A percentile compares a stretch with the other conserved stretches of the same genome.
Evolutionary conservation across 1,139 yeast species (phyloP).

Genomic region (Spathaspora sp.): DNA sequence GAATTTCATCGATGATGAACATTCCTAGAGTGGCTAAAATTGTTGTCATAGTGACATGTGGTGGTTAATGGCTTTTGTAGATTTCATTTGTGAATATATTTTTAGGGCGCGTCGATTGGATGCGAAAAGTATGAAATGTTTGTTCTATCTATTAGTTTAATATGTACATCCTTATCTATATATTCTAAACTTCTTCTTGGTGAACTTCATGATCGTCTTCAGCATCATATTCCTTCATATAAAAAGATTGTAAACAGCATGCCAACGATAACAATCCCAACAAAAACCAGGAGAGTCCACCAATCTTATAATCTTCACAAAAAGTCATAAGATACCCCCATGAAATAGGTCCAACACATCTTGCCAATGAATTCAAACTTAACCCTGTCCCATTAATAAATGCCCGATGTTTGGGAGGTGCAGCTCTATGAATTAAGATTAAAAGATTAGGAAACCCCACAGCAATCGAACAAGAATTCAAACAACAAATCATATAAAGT

Average conservation of each 20-base stretch:
- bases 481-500: conserved; percentile 19
- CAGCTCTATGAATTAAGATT: conserved; percentile 49
- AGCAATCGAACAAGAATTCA: conserved; percentile 35
- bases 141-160: no score
- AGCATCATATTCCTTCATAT: conserved; percentile 27
- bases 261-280: conserved; percentile 36
- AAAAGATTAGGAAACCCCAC: conserved; percentile 42
- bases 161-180: neutral
- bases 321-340: conserved; percentile 60
- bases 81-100: no score
- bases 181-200: neutral
- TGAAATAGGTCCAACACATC: conserved; percentile 57
- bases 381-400: conserved; percentile 52
- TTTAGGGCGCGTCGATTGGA: no score
- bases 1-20: conserved; percentile 90
- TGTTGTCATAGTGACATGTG: conserved; percentile 6
- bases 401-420: conserved; percentile 51
- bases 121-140: no score
- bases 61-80: neutral
- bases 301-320: conserved; percentile 40
- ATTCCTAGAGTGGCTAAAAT: conserved; percentile 72
- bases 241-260: conserved; percentile 31
- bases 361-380: conserved; percentile 52
- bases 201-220: conserved; percentile 11
- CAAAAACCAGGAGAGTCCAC: conserved; percentile 53